Evolutionary conservation across 2,329 filamentous ascomycete genomes (phyloP).

Genomic region (Alternaria metachromatica): DNA sequence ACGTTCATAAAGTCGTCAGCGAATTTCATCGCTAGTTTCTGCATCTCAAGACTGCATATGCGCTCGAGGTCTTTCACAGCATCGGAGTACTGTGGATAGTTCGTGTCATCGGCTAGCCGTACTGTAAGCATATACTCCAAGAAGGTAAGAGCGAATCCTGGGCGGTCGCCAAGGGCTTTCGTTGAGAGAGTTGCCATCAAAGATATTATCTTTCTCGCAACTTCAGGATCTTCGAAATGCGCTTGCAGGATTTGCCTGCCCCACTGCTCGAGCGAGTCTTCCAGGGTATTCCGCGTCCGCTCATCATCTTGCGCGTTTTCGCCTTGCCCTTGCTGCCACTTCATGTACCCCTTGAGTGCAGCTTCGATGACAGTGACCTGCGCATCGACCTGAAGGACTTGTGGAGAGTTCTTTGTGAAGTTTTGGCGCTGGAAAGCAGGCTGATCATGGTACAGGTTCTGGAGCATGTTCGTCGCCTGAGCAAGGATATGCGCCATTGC

Average conservation of each 20-base stretch:
- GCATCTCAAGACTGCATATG: conserved; percentile 84
- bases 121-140: conserved; percentile 90
- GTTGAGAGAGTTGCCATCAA: conserved; percentile 85
- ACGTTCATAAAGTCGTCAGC: conserved; percentile 87
- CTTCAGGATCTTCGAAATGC: conserved; percentile 81
- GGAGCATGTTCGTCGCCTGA: conserved; percentile 75
- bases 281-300: conserved; percentile 63
- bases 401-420: conserved; percentile 70
- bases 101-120: conserved; percentile 74
- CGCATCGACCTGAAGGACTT: conserved; percentile 82
- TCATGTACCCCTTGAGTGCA: conserved; percentile 84
- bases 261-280: conserved; percentile 73
- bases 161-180: conserved; percentile 76
- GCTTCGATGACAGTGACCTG: conserved; percentile 90
- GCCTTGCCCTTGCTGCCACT: conserved; percentile 70
- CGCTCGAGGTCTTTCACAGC: conserved; percentile 87
- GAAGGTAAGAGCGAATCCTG: conserved; percentile 84
- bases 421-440: conserved; percentile 64
- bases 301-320: conserved; percentile 58
- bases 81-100: conserved; percentile 78
- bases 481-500: conserved; percentile 87
- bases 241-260: conserved; percentile 73
- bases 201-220: conserved; percentile 81
- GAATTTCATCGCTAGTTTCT: conserved; percentile 87
- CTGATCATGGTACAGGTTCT: conserved; percentile 75